phyloP scores from a whole-genome alignment of 345 rosid species.

The Sonneratia caseolaris region DNA sequence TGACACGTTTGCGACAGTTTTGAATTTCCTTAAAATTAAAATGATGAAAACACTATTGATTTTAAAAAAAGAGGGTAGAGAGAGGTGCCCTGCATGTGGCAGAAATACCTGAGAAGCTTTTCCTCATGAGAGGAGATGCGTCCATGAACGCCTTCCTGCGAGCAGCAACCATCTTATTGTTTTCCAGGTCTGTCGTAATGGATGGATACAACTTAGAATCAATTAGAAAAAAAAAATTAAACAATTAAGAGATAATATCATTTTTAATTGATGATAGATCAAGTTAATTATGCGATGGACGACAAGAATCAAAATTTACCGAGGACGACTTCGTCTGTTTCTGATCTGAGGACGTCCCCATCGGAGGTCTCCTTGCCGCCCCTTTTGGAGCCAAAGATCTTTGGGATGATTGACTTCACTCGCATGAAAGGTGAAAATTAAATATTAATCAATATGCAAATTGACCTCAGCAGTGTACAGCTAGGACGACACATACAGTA shows the following conservation, averaged over 20 bases:
- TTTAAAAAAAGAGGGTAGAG: too few species aligned
- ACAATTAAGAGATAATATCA: background rate
- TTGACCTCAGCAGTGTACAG: background rate
- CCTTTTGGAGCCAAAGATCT: constrained; percentile 54
- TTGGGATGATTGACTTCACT: constrained; percentile 52
- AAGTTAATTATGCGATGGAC: background rate
- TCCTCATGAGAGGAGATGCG: constrained; percentile 36
- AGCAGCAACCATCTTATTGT: constrained; percentile 27
- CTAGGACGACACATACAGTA: background rate
- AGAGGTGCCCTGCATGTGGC: too few species aligned
- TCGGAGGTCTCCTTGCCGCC: constrained; percentile 26
- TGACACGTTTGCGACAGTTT: background rate
- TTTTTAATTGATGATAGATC: background rate
- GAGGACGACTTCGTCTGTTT: constrained; percentile 15
- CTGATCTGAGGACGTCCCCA: constrained; percentile 20
- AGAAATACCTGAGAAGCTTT: constrained; percentile 58
- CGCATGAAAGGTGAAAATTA: background rate
- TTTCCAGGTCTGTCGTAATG: constrained; percentile 18
- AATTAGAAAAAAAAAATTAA: background rate
- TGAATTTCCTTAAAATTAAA: background rate
- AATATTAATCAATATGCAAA: background rate
- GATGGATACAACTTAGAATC: background rate
- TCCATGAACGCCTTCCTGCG: constrained; percentile 36
- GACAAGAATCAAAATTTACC: constrained; percentile 17
- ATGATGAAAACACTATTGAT: background rate